A percentile compares a stretch with the other conserved stretches of the same genome.
phyloP scores from a whole-genome alignment of 768 basidiomycete genomes.

The Amanita muscaria region DNA sequence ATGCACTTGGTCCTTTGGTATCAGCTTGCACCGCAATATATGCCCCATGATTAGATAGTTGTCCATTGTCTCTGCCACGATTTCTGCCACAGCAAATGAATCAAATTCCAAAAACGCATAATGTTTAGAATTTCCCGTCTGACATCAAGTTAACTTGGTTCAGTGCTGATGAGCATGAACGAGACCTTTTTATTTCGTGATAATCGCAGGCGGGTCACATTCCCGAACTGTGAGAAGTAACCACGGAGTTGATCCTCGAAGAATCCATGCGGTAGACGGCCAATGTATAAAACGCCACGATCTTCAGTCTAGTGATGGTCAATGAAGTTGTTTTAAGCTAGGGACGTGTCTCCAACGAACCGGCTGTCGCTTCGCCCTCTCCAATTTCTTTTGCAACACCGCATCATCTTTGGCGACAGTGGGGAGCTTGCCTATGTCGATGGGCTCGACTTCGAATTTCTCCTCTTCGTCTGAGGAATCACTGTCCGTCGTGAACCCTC shows the following conservation, averaged over 20 bases:
- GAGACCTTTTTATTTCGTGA: constrained; percentile 88
- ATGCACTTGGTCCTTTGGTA: constrained; percentile 86
- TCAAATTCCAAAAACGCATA: constrained; percentile 96
- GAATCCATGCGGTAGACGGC: constrained; percentile 93
- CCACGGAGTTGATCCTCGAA: constrained; percentile 90
- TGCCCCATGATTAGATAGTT: constrained; percentile 96
- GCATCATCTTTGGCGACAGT: constrained; percentile 86
- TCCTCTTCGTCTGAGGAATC: constrained; percentile 74
- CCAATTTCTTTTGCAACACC: constrained; percentile 57
- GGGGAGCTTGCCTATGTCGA: constrained; percentile 46
- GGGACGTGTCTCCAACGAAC: constrained; percentile 33
- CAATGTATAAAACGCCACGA: constrained; percentile 80
- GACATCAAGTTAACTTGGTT: constrained; percentile 4
- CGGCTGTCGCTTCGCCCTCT: constrained; percentile 53
- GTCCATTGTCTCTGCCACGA: constrained; percentile 98
- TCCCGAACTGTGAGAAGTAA: constrained; percentile 94
- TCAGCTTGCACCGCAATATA: constrained; percentile 82
- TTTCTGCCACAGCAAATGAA: constrained; percentile 81
- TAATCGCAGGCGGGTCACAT: constrained; percentile 77
- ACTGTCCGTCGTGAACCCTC: constrained; percentile 71
- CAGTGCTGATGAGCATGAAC: background rate
- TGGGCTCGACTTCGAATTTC: constrained; percentile 36
- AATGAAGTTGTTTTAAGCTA: background rate
- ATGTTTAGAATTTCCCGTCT: constrained; percentile 96
- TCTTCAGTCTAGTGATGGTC: constrained; percentile 36